These are phyloP conservation scores for Clarireedia sp. DNA, from an alignment of 2,329 filamentous ascomycete species.

Conservation along the genomic window DNA sequence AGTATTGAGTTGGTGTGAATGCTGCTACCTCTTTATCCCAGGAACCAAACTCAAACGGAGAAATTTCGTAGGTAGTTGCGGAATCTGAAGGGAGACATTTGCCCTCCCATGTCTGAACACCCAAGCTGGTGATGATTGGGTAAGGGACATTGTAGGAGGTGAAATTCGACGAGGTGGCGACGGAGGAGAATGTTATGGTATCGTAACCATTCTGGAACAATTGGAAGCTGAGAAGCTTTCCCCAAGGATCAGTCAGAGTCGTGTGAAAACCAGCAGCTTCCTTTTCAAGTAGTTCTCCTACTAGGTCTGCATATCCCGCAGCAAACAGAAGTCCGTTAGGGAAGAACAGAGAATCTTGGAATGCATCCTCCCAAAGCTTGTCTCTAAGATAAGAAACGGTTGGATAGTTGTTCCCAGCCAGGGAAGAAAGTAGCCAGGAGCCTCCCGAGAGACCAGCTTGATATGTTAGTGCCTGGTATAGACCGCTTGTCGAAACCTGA, in stretches of 20 bases:
- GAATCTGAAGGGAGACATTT: constrained; percentile 36
- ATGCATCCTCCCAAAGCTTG: constrained; percentile 34
- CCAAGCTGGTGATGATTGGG: constrained; percentile 37
- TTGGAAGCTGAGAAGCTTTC: constrained; percentile 19
- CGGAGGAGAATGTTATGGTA: constrained; percentile 19
- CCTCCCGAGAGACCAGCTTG: constrained; percentile 40
- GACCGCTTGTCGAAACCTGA: constrained; percentile 32
- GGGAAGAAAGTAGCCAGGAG: constrained; percentile 37
- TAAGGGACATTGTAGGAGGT: constrained; percentile 34
- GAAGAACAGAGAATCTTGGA: constrained; percentile 32
- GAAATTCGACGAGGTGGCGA: constrained; percentile 33
- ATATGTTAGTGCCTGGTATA: constrained; percentile 40
- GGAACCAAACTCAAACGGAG: constrained; percentile 57
- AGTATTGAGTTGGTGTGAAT: constrained; percentile 51
- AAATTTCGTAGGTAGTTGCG: constrained; percentile 57
- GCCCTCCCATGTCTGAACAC: constrained; percentile 30
- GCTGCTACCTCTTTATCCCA: constrained; percentile 53
- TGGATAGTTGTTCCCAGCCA: constrained; percentile 39
- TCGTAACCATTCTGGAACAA: constrained; percentile 12
- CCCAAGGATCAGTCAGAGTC: constrained; percentile 21
- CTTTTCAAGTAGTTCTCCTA: constrained; percentile 19
- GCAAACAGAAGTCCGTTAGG: constrained; percentile 30
- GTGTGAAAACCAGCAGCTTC: constrained; percentile 27
- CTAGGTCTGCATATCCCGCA: constrained; percentile 18
- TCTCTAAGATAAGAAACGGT: constrained; percentile 34